phyloP scores from a whole-genome alignment of 1,139 yeast genomes.

The Pichia inconspicua region DNA sequence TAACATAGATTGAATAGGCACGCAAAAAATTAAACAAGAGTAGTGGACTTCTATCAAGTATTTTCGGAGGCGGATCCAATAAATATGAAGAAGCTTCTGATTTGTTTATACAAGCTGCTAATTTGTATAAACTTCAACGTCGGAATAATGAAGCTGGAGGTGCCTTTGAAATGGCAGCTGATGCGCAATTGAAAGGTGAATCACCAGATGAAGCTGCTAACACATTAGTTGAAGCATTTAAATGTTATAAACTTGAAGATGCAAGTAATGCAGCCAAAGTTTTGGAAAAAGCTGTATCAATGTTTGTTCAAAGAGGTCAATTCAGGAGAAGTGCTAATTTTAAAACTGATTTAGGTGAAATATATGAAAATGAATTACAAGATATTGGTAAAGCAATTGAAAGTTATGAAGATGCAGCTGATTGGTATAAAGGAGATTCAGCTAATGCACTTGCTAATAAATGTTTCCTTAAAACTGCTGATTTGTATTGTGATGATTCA shows the following conservation, averaged over 20 bases:
- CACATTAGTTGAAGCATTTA: constrained; percentile 84
- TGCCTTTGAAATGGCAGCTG: constrained; percentile 81
- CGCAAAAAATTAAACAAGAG: constrained; percentile 64
- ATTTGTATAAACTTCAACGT: constrained; percentile 68
- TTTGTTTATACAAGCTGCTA: constrained; percentile 83
- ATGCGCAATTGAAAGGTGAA: constrained; percentile 63
- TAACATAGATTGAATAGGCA: constrained; percentile 36
- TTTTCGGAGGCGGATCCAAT: constrained; percentile 60
- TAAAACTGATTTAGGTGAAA: constrained; percentile 80
- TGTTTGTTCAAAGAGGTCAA: constrained; percentile 85
- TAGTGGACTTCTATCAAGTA: constrained; percentile 58
- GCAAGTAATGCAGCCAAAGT: constrained; percentile 77
- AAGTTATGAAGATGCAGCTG: constrained; percentile 90
- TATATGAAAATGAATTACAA: constrained; percentile 67
- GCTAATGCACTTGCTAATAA: constrained; percentile 89
- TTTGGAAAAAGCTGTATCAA: constrained; percentile 66
- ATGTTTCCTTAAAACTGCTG: constrained; percentile 85
- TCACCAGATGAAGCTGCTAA: constrained; percentile 90
- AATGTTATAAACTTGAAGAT: constrained; percentile 65
- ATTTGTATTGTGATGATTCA: constrained; percentile 60
- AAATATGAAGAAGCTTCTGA: constrained; percentile 90
- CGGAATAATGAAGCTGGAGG: constrained; percentile 65
- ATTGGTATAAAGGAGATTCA: constrained; percentile 89
- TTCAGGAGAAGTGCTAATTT: constrained; percentile 95
- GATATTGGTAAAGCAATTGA: constrained; percentile 63